Conservation (phyloP, 2,329 filamentous ascomycete genomes). For the Pseudogymnoascus sp. region DNA sequence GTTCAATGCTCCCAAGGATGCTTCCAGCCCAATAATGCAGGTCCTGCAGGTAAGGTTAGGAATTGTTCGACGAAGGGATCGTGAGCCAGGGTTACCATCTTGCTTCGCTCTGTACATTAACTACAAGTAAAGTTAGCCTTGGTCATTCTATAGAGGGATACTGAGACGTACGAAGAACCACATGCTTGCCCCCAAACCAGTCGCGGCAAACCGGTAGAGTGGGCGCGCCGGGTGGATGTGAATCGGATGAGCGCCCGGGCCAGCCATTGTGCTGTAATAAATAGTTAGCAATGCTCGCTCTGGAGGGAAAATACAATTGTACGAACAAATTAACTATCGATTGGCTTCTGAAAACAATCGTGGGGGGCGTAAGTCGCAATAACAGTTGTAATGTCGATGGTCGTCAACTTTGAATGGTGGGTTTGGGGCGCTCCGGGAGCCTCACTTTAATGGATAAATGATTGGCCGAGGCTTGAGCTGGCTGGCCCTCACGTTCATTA, state of each 20-base stretch:
- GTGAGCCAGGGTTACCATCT: conserved; percentile 56
- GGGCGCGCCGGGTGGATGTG: conserved; percentile 55
- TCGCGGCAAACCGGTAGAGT: conserved; percentile 79
- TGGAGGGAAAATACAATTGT: neutral
- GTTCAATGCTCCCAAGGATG: conserved; percentile 91
- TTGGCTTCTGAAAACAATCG: conserved; percentile 2
- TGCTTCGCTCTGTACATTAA: conserved; percentile 95
- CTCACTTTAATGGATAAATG: conserved; percentile 8
- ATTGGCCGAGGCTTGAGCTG: conserved; percentile 6
- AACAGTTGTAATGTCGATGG: neutral
- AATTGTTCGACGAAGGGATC: neutral
- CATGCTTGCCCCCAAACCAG: conserved; percentile 87
- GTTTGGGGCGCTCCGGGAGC: conserved; percentile 5
- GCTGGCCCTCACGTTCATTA: neutral
- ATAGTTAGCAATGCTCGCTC: neutral
- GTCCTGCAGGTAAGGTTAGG: conserved; percentile 35
- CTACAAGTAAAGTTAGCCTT: conserved; percentile 39
- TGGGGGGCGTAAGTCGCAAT: neutral
- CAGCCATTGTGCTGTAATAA: conserved; percentile 6
- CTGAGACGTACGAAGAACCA: conserved; percentile 84
- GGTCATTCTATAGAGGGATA: conserved; percentile 14
- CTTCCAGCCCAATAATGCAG: conserved; percentile 83
- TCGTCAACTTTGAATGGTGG: conserved; percentile 8
- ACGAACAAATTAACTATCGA: neutral
- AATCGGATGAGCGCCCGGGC: conserved; percentile 41